These are phyloP conservation scores for Corynascus novoguineensis DNA, from an alignment of 495 filamentous ascomycete species.

Conservation along the genomic window DNA sequence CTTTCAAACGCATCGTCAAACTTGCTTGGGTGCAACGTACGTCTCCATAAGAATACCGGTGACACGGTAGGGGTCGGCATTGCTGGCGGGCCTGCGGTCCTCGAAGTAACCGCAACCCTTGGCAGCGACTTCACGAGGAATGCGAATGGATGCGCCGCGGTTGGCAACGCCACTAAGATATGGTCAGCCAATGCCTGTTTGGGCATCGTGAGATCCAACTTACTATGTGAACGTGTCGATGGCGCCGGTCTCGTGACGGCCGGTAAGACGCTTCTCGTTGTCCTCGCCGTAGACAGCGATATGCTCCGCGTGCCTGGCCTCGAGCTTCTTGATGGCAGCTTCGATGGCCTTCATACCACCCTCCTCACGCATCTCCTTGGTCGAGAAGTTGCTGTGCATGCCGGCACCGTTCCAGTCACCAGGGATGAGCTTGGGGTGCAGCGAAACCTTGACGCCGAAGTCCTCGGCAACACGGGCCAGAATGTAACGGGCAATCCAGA, in stretches of 20 bases:
- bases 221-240: conserved; percentile 87
- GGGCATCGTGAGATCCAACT: background rate
- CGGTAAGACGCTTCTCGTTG: conserved; percentile 86
- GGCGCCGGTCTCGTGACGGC: conserved; percentile 84
- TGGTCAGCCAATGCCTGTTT: background rate
- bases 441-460: conserved; percentile 92
- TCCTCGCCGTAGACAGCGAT: conserved; percentile 96
- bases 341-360: conserved; percentile 94
- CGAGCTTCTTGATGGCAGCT: conserved; percentile 59
- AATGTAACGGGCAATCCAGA: conserved; percentile 95
- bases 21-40: background rate
- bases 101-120: conserved; percentile 99
- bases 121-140: conserved; percentile 82
- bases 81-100: conserved; percentile 90
- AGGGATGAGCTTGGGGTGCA: conserved; percentile 96
- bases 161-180: conserved; percentile 71
- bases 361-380: conserved; percentile 76
- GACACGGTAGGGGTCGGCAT: conserved; percentile 82
- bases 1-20: conserved; percentile 10
- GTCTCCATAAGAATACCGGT: conserved; percentile 36
- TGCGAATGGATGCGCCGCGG: conserved; percentile 84
- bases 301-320: conserved; percentile 86
- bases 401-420: conserved; percentile 99
- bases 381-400: conserved; percentile 92
- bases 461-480: conserved; percentile 96